phyloP scores from a whole-genome alignment of 2,329 filamentous ascomycete genomes.

The Talaromyces pinophilus region DNA sequence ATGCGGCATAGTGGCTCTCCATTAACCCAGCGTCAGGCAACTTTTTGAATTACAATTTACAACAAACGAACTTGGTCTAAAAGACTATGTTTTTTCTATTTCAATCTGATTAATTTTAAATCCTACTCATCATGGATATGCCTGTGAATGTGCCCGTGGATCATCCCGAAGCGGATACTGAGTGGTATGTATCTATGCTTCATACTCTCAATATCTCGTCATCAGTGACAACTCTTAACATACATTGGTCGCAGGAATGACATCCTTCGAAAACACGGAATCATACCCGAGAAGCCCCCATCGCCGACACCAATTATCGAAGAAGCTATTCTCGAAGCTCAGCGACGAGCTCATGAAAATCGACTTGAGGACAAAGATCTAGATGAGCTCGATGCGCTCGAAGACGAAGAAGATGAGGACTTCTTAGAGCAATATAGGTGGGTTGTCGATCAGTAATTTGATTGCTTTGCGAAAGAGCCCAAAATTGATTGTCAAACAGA shows the following conservation, averaged over 20 bases:
- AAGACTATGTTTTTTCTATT: neutral
- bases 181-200: conserved; percentile 66
- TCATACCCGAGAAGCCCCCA: conserved; percentile 96
- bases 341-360: conserved; percentile 84
- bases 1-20: conserved; percentile 33
- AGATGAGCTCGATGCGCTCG: conserved; percentile 88
- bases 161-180: conserved; percentile 93
- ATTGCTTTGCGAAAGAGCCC: neutral
- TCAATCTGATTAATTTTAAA: conserved; percentile 3
- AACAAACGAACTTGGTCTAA: neutral
- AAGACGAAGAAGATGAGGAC: conserved; percentile 91
- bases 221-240: conserved; percentile 23
- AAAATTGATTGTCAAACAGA: conserved; percentile 33
- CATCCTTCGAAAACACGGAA: conserved; percentile 91
- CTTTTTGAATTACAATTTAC: neutral
- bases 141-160: conserved; percentile 73
- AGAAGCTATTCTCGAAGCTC: conserved; percentile 84
- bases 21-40: conserved; percentile 12
- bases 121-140: conserved; percentile 50
- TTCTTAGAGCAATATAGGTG: conserved; percentile 84
- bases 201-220: neutral
- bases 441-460: conserved; percentile 14
- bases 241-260: conserved; percentile 73
- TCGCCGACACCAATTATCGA: conserved; percentile 95
- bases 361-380: conserved; percentile 90